Evolutionary conservation across 2,329 filamentous ascomycete genomes (phyloP).

Genomic region (Paraphaeosphaeria sporulosa): DNA sequence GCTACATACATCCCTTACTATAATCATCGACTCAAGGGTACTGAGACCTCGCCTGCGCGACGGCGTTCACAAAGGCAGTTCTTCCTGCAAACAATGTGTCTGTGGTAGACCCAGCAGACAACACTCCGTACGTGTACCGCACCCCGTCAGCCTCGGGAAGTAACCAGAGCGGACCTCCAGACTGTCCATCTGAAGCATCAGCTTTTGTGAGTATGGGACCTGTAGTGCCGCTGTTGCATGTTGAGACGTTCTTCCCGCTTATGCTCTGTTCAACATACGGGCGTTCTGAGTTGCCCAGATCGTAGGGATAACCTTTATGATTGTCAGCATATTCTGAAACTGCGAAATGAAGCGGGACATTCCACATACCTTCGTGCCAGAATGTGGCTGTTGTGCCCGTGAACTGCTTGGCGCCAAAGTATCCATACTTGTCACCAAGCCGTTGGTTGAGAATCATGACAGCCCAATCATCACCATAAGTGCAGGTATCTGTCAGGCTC

Average conservation of each 20-base stretch:
- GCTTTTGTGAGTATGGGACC: background rate
- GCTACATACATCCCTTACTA: background rate
- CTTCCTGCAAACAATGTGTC: background rate
- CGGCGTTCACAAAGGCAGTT: background rate
- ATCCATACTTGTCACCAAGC: background rate
- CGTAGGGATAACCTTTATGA: background rate
- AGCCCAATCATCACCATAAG: background rate
- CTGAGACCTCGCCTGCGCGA: background rate
- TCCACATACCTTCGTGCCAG: background rate
- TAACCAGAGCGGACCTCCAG: background rate
- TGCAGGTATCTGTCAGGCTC: background rate
- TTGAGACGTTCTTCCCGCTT: background rate
- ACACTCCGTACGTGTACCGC: background rate
- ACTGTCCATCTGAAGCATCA: background rate
- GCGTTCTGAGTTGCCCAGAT: background rate
- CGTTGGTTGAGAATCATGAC: background rate
- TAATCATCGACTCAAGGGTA: background rate
- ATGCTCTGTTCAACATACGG: background rate
- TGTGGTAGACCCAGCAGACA: background rate
- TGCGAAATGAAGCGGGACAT: background rate
- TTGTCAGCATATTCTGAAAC: background rate
- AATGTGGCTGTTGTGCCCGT: background rate
- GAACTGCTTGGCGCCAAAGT: background rate
- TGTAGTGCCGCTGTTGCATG: background rate
- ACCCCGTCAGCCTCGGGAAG: background rate